These are phyloP conservation scores for Annulohypoxylon nitens DNA, from an alignment of 495 filamentous ascomycete genomes.

Conservation along the genomic window DNA sequence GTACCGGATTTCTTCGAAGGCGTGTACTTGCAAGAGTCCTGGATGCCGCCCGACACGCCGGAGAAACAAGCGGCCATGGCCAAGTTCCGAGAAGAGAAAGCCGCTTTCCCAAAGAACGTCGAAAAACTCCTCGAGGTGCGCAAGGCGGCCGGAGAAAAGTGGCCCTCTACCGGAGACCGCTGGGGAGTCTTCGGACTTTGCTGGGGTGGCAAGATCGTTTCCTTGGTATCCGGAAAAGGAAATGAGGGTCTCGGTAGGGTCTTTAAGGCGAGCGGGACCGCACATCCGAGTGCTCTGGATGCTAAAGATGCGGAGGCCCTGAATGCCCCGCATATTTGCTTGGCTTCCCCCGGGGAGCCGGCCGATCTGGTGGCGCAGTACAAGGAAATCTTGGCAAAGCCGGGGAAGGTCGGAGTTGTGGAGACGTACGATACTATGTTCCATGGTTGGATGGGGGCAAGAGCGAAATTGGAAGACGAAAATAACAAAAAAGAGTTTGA, in stretches of 20 bases:
- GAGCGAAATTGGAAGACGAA: conserved; percentile 11
- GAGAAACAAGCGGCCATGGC: conserved; percentile 4
- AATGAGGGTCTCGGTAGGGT: conserved; percentile 10
- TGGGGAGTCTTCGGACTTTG: conserved; percentile 16
- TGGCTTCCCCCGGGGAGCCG: conserved; percentile 15
- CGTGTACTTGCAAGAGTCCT: background rate
- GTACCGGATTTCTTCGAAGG: conserved; percentile 15
- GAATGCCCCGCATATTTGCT: conserved; percentile 16
- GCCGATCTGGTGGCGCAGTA: conserved; percentile 16
- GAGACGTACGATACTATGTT: conserved; percentile 18
- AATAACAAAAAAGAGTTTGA: conserved; percentile 10
- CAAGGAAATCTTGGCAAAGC: conserved; percentile 3
- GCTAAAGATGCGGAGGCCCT: conserved; percentile 13
- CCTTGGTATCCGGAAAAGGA: background rate
- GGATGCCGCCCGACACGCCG: conserved; percentile 10
- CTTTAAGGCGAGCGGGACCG: conserved; percentile 14
- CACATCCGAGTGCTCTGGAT: background rate
- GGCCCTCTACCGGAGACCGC: conserved; percentile 14
- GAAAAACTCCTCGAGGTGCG: conserved; percentile 7
- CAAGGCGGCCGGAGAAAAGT: background rate
- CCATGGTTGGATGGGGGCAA: conserved; percentile 19
- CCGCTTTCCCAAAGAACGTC: conserved; percentile 3
- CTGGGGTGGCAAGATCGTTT: conserved; percentile 6
- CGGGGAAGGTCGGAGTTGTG: conserved; percentile 10
- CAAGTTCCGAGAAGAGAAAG: conserved; percentile 1